Percentiles rank a stretch among this genome's conserved stretches.
These are phyloP conservation scores for Heliosperma pusillum DNA, from an alignment of 148 eudicot genomes.

Conservation along the genomic window DNA sequence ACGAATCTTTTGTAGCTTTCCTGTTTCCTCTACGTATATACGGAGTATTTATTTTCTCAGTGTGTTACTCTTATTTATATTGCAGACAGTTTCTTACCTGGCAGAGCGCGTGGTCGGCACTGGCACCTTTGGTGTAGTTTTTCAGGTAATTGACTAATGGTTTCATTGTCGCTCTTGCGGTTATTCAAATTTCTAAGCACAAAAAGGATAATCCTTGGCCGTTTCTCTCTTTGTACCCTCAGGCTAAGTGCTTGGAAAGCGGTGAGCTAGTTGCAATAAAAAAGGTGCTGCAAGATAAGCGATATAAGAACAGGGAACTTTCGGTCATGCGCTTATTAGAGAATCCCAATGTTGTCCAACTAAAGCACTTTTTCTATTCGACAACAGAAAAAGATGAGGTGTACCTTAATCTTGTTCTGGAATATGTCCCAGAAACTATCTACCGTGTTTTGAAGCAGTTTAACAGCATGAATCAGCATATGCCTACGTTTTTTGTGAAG, in stretches of 20 bases:
- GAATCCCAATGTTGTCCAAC: constrained; percentile 75
- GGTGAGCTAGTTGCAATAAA: constrained; percentile 92
- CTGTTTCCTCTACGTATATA: not conserved
- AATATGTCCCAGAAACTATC: constrained; percentile 89
- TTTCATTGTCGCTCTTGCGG: constrained; percentile 3
- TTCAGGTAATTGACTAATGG: constrained; percentile 50
- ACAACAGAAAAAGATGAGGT: constrained; percentile 86
- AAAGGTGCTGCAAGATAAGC: constrained; percentile 88
- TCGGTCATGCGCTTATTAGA: constrained; percentile 78
- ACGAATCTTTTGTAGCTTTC: not conserved
- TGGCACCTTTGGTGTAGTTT: constrained; percentile 95
- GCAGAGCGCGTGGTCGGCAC: constrained; percentile 98
- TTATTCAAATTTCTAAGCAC: not conserved
- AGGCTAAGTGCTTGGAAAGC: constrained; percentile 92
- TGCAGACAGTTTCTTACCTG: constrained; percentile 80
- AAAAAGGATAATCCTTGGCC: not conserved
- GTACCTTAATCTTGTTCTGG: constrained; percentile 87
- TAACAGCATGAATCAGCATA: constrained; percentile 58
- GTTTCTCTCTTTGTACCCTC: constrained; percentile 6
- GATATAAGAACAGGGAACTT: constrained; percentile 96
- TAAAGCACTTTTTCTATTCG: constrained; percentile 71
- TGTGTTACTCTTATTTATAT: constrained; percentile 12
- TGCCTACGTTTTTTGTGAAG: constrained; percentile 69
- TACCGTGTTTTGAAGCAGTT: constrained; percentile 67
- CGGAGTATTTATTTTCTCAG: constrained; percentile 10